phyloP scores from a whole-genome alignment of 202 grass and related monocot species.

The Zoysia matrella region DNA sequence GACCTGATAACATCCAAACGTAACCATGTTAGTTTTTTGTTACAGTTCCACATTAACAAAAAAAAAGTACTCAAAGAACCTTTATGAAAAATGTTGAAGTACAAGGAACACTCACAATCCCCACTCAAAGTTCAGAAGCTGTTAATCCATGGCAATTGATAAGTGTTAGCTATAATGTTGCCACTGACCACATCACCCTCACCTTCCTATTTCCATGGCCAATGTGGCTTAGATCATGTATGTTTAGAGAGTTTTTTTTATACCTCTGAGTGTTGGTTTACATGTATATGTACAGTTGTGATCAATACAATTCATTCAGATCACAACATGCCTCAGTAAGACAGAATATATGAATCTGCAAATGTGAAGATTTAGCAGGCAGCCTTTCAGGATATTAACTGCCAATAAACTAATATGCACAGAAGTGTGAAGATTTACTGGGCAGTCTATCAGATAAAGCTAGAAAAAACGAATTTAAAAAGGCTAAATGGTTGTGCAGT shows the following conservation, averaged over 20 bases:
- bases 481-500: background rate
- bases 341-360: background rate
- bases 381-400: background rate
- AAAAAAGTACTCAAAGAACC: background rate
- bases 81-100: background rate
- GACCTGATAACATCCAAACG: slow-evolving; percentile 58
- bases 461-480: background rate
- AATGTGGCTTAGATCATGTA: background rate
- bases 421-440: background rate
- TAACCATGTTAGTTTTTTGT: slow-evolving; percentile 18
- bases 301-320: background rate
- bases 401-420: background rate
- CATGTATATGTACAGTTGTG: background rate
- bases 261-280: too few relatives aligned
- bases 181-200: background rate
- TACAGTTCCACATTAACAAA: slow-evolving; percentile 9
- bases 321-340: background rate
- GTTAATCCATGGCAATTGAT: slow-evolving; percentile 2
- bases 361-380: background rate
- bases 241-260: background rate
- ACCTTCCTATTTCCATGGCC: background rate
- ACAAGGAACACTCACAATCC: background rate
- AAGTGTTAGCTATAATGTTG: background rate
- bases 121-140: background rate
- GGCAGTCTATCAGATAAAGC: background rate